Conservation (phyloP, 257 asterid genomes). For the Solanum okadae region DNA sequence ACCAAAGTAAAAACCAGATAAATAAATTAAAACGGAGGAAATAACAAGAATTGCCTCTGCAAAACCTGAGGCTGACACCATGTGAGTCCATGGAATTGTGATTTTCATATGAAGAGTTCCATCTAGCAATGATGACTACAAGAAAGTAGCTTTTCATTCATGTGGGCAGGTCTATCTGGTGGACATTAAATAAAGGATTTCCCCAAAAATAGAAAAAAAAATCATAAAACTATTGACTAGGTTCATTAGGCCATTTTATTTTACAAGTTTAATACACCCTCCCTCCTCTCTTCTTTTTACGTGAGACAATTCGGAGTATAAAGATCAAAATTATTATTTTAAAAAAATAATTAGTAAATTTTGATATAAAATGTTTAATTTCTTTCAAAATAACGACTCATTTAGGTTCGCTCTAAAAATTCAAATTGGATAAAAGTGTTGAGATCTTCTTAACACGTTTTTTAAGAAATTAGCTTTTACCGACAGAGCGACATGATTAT, state of each 20-base stretch:
- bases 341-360: no score
- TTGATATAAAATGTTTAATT: no score
- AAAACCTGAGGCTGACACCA: not conserved
- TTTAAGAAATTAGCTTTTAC: not conserved
- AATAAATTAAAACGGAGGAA: not conserved
- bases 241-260: no score
- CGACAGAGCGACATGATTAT: not conserved
- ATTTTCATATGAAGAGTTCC: not conserved
- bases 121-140: not conserved
- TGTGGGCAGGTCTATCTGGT: not conserved
- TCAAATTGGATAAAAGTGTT: no score
- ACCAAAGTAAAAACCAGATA: rapidly evolving
- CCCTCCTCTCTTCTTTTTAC: no score
- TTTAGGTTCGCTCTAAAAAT: no score
- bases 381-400: not conserved
- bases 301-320: no score
- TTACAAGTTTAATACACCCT: no score
- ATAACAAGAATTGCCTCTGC: not conserved
- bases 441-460: not conserved
- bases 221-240: not conserved
- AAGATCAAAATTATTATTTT: no score
- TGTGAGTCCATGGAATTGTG: not conserved
- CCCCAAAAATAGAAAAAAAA: not conserved
- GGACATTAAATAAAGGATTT: not conserved
- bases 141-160: not conserved